Percentiles rank a stretch among this genome's conserved stretches.
Conservation (phyloP, 176 grass and related monocot species). For the Themeda triandra region DNA sequence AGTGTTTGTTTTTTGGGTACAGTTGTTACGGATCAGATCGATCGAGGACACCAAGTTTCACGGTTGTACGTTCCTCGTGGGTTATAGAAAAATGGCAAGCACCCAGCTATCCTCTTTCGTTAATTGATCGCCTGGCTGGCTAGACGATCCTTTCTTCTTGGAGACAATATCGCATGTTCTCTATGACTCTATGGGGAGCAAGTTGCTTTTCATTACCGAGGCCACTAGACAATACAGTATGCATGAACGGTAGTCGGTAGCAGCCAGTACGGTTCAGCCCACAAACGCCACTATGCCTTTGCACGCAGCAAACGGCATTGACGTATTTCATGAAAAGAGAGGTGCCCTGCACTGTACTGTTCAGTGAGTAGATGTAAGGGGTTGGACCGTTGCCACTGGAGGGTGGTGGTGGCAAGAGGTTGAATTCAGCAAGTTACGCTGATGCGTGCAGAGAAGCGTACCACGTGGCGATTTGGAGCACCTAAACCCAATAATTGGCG, state of each 20-base stretch:
- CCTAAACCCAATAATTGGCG: constrained; percentile 2
- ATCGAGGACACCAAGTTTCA: neutral
- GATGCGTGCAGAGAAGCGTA: neutral
- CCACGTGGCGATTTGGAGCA: neutral
- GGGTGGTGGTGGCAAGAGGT: neutral
- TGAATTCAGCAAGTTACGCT: neutral
- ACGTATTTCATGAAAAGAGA: too few relatives aligned
- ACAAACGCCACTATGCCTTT: neutral
- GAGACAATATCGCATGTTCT: constrained; percentile 8
- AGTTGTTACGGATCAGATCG: neutral
- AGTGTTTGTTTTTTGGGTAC: neutral
- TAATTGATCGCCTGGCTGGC: too few relatives aligned
- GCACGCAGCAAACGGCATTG: neutral
- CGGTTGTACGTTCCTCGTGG: neutral
- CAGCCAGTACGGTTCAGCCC: neutral
- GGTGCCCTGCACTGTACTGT: too few relatives aligned
- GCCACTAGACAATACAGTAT: too few relatives aligned
- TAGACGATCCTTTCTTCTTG: neutral
- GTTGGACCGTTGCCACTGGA: too few relatives aligned
- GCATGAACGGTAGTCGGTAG: neutral
- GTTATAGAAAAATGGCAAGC: neutral
- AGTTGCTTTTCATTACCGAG: neutral
- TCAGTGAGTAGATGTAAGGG: too few relatives aligned
- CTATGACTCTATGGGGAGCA: neutral
- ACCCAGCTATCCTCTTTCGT: too few relatives aligned